These are phyloP conservation scores for Carex pumila DNA, from an alignment of 176 grass and related monocot species.

Conservation along the genomic window DNA sequence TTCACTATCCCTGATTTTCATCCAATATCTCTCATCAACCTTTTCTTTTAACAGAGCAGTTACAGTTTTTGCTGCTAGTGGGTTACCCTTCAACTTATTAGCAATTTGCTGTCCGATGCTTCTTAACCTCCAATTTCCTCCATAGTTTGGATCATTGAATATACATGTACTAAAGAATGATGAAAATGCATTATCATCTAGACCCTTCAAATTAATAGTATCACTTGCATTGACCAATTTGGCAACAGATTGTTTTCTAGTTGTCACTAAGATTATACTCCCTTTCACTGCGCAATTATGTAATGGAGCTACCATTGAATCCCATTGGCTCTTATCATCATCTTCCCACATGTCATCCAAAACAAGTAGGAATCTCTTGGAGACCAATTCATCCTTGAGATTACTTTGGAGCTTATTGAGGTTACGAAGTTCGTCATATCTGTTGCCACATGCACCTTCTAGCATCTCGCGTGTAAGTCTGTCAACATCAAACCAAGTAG, in stretches of 20 bases:
- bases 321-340: background rate
- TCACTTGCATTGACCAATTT: conserved; percentile 17
- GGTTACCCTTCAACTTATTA: background rate
- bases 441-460: background rate
- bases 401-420: background rate
- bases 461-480: conserved; percentile 16
- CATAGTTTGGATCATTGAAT: conserved; percentile 21
- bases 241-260: conserved; percentile 7
- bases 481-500: background rate
- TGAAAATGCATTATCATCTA: conserved; percentile 19
- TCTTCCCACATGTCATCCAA: conserved; percentile 36
- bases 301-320: conserved; percentile 6
- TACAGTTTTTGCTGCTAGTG: background rate
- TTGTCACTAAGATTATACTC: conserved; percentile 26
- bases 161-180: conserved; percentile 16
- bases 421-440: background rate
- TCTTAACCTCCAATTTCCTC: background rate
- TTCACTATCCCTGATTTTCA: background rate
- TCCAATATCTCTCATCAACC: background rate
- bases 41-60: background rate
- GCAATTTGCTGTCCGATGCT: conserved; percentile 4
- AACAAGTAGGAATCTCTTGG: conserved; percentile 27
- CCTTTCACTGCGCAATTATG: background rate
- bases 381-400: background rate
- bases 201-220: background rate